Base-by-base conservation (phyloP, 805 yeast species). In the Cyberlindnera euphorbiiphila region DNA sequence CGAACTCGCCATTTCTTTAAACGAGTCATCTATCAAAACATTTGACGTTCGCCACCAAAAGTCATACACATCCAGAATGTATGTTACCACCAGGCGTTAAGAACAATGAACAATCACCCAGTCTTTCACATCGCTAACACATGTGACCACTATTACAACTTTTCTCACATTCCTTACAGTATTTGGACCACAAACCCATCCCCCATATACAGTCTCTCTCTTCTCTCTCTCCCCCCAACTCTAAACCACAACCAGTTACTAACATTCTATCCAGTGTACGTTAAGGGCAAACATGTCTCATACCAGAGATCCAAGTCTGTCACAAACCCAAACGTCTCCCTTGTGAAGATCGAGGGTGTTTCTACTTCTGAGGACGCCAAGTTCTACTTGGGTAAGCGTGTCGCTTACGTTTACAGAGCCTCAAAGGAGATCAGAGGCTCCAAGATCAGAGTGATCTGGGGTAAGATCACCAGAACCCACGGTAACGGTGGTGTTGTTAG, bases 401-500 rank as follows among this genome's bases (percentile, higher is more conserved):
- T 93, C 59, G 98, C 98, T 62, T 93, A 86, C 81, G 98, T 93
- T 63, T 93, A 93, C 97, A 86, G 95, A 76, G 96, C 95, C 68
- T 74, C 85, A 65, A 93, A 88, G 80, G 98, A 89, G 77, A 73
- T 89, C 68, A 85, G 95, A 83, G 98, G 98, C 72, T 76, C 98
- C 62, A 91, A 93, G 81, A 86, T 91, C 78, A 87, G 98, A 79
- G 97, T 93, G 65, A 88, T 93, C 78, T 93, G 98, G 98, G 98
- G 98, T 73, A 91, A 91, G 79, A 79, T 93, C 60, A 76, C 94
- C 76, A 89, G 98, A 83, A 77, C 97, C 60, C 98, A 93, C 84
- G 98, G 98, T 73, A 86, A 80, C 89, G 76, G 82, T 64, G 98
- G 98, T 76, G 76, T 86, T 59, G 96, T 93, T 61, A 91, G 98